phyloP scores from a whole-genome alignment of 768 basidiomycete species.

The Mycena kentingensis region DNA sequence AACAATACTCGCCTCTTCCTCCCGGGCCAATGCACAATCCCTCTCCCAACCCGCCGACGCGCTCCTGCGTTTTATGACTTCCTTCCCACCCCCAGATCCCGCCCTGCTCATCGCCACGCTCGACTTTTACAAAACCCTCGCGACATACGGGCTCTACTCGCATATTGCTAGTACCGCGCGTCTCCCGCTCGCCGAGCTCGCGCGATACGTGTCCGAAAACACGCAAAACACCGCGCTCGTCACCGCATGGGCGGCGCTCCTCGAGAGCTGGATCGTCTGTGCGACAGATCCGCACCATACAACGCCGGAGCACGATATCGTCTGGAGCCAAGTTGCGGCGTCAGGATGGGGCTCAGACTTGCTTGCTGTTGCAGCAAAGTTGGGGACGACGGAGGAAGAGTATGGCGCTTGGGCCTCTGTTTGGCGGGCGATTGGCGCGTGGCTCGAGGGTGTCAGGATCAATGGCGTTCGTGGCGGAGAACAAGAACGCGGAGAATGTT shows the following conservation, averaged over 20 bases:
- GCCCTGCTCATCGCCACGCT: slow-evolving; percentile 60
- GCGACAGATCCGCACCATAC: slow-evolving; percentile 91
- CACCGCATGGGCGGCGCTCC: slow-evolving; percentile 56
- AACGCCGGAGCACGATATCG: slow-evolving; percentile 80
- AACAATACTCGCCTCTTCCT: slow-evolving; percentile 57
- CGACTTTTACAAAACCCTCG: slow-evolving; percentile 63
- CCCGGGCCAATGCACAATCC: slow-evolving; percentile 64
- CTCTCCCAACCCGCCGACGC: slow-evolving; percentile 61
- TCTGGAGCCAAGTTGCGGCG: slow-evolving; percentile 85
- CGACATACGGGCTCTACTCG: slow-evolving; percentile 77
- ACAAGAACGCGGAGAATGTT: slow-evolving; percentile 50
- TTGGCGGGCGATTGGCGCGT: slow-evolving; percentile 60
- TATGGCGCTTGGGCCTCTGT: slow-evolving; percentile 50
- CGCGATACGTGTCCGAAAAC: slow-evolving; percentile 43
- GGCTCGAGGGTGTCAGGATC: slow-evolving; percentile 75
- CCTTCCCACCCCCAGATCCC: slow-evolving; percentile 53
- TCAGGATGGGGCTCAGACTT: slow-evolving; percentile 75
- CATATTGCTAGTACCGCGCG: slow-evolving; percentile 66
- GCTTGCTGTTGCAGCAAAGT: slow-evolving; percentile 37
- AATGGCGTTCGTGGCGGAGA: slow-evolving; percentile 73
- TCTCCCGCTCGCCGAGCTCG: slow-evolving; percentile 55
- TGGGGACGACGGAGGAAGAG: slow-evolving; percentile 35
- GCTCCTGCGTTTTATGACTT: slow-evolving; percentile 70
- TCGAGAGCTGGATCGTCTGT: slow-evolving; percentile 77
- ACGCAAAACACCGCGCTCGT: background rate